Base-by-base conservation (phyloP, 768 basidiomycete genomes). In the Royoungia palumana region DNA sequence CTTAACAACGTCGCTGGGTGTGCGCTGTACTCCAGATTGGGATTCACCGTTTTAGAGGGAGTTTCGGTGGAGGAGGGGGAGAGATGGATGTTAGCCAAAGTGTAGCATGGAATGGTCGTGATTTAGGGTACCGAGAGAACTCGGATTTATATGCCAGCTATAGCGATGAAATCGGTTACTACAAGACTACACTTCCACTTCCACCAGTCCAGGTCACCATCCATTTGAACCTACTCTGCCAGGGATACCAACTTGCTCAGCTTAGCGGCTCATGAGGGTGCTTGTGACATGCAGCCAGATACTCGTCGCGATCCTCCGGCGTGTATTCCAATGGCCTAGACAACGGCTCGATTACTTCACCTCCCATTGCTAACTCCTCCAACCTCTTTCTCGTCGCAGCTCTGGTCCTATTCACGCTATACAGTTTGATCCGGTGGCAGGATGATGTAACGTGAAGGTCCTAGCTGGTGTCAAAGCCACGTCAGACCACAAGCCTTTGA, bases 401-500 rank as follows among this genome's bases (percentile, higher is more conserved):
- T 40, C 60, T 65, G 3, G 71, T 60, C 41, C 50, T 69, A 59
- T 79, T 79, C 47, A 81, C 75, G 55, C 75, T 76, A 64, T 77
- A 79, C 2, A 81, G 38, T 59, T 78, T 78, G 68, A 81, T 75
- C 22, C 78, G 73, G 47, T 80, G 78, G 49, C 66, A 71, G 1
- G 77, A 78, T 13, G 77, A 79, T 1, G 78, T 79, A 38, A 79
- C 77, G 49, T 80, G 78, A 24, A 76, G 66, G 47, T 75, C 75
- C 76, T 76, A 76, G 60, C 75, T 78, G 57, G 27, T 5, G 22
- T 21, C 12, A 17, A 14, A 20, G 13, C 10, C n/a, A 19, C 30
- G 40, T 41, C 22, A 47, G 34, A 19, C 4, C 7, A 27, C 19
- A 24, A n/a, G 2, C 11, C 17, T 36, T 25, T 9, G n/a, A n/a